These are phyloP conservation scores for Parathielavia hyrcaniae DNA, from an alignment of 495 filamentous ascomycete species.

Conservation along the genomic window DNA sequence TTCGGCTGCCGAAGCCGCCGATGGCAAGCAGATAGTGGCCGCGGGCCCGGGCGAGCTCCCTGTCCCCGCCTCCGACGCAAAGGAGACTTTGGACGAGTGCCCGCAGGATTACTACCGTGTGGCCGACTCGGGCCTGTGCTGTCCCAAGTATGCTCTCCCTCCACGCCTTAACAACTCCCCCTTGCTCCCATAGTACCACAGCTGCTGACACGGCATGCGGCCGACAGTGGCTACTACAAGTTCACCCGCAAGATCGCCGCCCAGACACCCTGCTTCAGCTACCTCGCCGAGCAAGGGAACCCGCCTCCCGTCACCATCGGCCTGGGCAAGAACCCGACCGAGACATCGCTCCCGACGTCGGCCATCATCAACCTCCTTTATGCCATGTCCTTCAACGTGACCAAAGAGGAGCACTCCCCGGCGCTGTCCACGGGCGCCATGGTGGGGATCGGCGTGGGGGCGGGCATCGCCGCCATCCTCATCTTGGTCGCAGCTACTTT, in stretches of 20 bases:
- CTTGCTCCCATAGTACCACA: neutral
- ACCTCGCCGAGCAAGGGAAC: slow-evolving; percentile 6
- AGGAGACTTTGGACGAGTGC: slow-evolving; percentile 13
- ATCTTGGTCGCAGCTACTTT: neutral
- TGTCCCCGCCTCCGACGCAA: slow-evolving; percentile 10
- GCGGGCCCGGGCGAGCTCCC: slow-evolving; percentile 20
- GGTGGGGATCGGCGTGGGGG: slow-evolving; percentile 22
- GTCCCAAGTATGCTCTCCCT: slow-evolving; percentile 22
- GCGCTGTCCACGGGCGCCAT: slow-evolving; percentile 19
- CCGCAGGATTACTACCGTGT: slow-evolving; percentile 29
- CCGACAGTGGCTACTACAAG: slow-evolving; percentile 26
- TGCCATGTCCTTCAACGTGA: slow-evolving; percentile 25
- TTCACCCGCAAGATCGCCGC: slow-evolving; percentile 22
- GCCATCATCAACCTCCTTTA: slow-evolving; percentile 25
- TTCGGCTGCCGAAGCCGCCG: neutral
- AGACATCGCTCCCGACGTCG: slow-evolving; percentile 21
- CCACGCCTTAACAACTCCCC: neutral
- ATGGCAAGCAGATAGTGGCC: slow-evolving; percentile 12
- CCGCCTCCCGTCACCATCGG: slow-evolving; percentile 25
- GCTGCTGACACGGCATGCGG: neutral
- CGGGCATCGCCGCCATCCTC: slow-evolving; percentile 6
- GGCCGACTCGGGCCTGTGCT: slow-evolving; percentile 24
- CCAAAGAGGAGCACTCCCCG: neutral
- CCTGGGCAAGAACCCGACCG: slow-evolving; percentile 16
- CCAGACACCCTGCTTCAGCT: slow-evolving; percentile 29